These are phyloP conservation scores for Talaromyces liani DNA, from an alignment of 495 filamentous ascomycete species.

Conservation along the genomic window DNA sequence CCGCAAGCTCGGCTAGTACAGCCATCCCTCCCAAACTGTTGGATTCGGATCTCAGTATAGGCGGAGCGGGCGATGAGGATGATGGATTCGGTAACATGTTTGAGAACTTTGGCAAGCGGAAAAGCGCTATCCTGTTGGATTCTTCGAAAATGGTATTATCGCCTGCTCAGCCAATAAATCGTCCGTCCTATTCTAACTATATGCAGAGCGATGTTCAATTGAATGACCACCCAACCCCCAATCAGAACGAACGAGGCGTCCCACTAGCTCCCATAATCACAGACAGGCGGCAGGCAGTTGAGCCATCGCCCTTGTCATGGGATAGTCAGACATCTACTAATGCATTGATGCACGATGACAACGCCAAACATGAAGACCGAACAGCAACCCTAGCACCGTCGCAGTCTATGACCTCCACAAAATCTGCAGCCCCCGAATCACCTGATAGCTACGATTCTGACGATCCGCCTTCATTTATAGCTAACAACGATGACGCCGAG, in stretches of 20 bases:
- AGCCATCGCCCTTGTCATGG: constrained; percentile 61
- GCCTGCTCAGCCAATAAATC: background rate
- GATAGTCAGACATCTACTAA: constrained; percentile 60
- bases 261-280: constrained; percentile 50
- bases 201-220: constrained; percentile 1
- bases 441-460: constrained; percentile 1
- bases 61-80: constrained; percentile 31
- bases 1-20: constrained; percentile 55
- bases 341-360: constrained; percentile 37
- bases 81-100: constrained; percentile 67
- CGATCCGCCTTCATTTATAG: constrained; percentile 15
- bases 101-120: constrained; percentile 49
- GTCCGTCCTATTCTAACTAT: background rate
- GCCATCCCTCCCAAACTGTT: constrained; percentile 62
- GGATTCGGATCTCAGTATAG: constrained; percentile 47
- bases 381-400: constrained; percentile 15
- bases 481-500: constrained; percentile 60
- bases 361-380: background rate
- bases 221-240: background rate
- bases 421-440: constrained; percentile 1
- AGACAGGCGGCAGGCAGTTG: constrained; percentile 46
- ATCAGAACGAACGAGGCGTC: constrained; percentile 12
- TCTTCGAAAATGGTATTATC: constrained; percentile 13
- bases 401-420: background rate
- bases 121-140: constrained; percentile 27